Evolutionary conservation across 1,284 basidiomycete species (phyloP), one percentile per base, ranked within the genome.

Genomic region (Austropuccinia psidii): DNA sequence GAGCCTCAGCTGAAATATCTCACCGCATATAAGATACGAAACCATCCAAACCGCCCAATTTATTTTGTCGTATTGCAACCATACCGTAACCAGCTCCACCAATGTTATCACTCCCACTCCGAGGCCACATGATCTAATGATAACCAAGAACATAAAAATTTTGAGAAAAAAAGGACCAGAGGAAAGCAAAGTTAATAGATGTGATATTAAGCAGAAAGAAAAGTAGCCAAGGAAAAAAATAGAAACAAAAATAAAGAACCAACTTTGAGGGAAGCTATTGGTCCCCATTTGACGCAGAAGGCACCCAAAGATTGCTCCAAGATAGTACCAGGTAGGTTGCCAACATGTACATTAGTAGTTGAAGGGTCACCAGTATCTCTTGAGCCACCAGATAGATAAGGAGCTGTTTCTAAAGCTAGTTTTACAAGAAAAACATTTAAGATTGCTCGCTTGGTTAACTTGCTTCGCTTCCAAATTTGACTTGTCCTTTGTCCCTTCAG

Each of bases 11-110:
- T 5, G 33, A 60, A 15, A 7, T 35, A 35, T 7, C 27, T 35
- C 31, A 57, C 75, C 87, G 89, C 92, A 98, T 96, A 81, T 89
- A 98, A 0, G 93, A 90, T 3, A 98, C 94, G 78, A 98, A 98
- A 0, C 94, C 95, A 75, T 90, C 91, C 45, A 97, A 83, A 13
- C 90, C 90, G 8, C 86, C 79, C 75, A 85, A 86, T 82, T 89
- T 87, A 74, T 83, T 84, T 69, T 87, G 84, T 64, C 90, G 84
- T 17, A 87, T 85, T 3, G 85, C 80, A 29, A 87, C 88, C 85
- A 91, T 89, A 72, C 89, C 87, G 57, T 87, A 85, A 1, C 89
- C 89, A 33, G 77, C 75, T 1, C 78, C 75, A 41, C 76, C 76
- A 35, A 60, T 54, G 50, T 49, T 66, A 17, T 76, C 68, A 35